These are phyloP conservation scores for Coccomyxa sp. DNA, from an alignment of 139 green algal species.

Conservation along the genomic window DNA sequence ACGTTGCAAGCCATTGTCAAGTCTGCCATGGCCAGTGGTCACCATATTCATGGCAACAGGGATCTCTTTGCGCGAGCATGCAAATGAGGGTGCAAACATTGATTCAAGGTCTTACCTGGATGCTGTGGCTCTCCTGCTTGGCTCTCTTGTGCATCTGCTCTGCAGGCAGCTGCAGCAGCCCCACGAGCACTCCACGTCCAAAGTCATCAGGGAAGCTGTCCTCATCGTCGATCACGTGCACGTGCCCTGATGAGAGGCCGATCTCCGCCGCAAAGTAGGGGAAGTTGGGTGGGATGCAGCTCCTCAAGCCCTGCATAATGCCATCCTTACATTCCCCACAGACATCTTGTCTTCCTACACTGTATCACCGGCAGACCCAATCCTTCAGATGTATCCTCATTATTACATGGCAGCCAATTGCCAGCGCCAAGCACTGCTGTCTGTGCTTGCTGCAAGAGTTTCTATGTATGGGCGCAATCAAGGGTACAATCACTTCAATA, in stretches of 20 bases:
- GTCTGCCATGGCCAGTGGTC: neutral
- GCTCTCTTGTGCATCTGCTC: constrained; percentile 65
- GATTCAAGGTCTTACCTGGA: neutral
- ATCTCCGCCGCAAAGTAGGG: constrained; percentile 94
- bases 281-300: constrained; percentile 90
- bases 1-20: neutral
- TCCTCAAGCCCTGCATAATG: constrained; percentile 77
- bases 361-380: too few relatives aligned
- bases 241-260: constrained; percentile 63
- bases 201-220: constrained; percentile 70
- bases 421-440: too few relatives aligned
- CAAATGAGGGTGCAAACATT: neutral
- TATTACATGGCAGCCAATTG: too few relatives aligned
- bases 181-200: constrained; percentile 71
- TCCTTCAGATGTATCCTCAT: too few relatives aligned
- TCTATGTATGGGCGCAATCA: too few relatives aligned
- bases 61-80: neutral
- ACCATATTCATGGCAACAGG: neutral
- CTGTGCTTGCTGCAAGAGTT: too few relatives aligned
- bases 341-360: too few relatives aligned
- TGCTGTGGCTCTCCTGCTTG: constrained; percentile 19
- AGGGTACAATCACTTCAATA: too few relatives aligned
- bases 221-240: constrained; percentile 96
- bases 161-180: constrained; percentile 76
- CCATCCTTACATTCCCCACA: too few relatives aligned